Percentiles rank a stretch among this genome's conserved stretches.
Conservation (phyloP, 257 asterid species). For the Rubia yunnanensis region DNA sequence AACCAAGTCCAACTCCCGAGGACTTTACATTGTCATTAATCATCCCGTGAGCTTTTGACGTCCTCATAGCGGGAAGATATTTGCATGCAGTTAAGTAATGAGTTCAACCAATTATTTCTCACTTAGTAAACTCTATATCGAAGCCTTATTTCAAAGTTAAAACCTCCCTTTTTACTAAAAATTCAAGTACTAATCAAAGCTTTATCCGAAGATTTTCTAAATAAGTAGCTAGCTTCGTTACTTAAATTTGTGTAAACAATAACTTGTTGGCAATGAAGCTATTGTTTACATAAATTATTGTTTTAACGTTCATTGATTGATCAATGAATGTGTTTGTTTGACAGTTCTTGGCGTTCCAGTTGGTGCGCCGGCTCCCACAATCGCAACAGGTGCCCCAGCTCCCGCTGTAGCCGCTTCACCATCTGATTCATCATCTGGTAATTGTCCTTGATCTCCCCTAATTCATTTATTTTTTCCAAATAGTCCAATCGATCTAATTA, state of each 20-base stretch:
- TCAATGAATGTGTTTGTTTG: too few species aligned
- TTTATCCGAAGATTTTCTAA: too few species aligned
- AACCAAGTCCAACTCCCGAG: too few species aligned
- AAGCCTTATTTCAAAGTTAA: background rate
- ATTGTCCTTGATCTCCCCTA: background rate
- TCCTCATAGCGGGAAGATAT: background rate
- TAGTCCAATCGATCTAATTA: background rate
- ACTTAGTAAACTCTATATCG: background rate
- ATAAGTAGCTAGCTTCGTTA: too few species aligned
- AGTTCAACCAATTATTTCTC: background rate
- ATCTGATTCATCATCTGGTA: background rate
- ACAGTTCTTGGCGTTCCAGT: conserved; percentile 52
- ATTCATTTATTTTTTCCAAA: background rate
- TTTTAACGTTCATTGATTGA: too few species aligned
- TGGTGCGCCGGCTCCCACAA: conserved; percentile 18
- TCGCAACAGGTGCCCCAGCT: background rate
- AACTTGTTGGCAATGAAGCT: too few species aligned
- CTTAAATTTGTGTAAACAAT: too few species aligned
- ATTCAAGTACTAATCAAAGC: too few species aligned
- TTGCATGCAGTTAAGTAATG: background rate
- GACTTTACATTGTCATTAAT: background rate
- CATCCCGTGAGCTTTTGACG: background rate
- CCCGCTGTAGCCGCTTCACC: background rate
- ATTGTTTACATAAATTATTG: too few species aligned
- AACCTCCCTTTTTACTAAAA: background rate